A percentile compares a stretch with the other conserved stretches of the same genome.
phyloP scores from a whole-genome alignment of 176 grass and related monocot genomes.

The Hordeum vulgare region DNA sequence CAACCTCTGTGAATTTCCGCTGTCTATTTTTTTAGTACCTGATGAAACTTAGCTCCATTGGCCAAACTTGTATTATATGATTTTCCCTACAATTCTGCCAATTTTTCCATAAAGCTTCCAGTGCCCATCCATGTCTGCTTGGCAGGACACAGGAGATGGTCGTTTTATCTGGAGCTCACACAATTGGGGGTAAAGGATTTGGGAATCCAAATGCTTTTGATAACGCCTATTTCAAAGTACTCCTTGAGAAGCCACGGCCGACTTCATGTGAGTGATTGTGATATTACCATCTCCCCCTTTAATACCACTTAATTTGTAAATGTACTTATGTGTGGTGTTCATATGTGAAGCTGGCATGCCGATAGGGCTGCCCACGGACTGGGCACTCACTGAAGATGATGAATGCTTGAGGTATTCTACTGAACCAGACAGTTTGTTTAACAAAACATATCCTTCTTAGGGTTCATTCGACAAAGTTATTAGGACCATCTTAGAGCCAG shows the following conservation, averaged over 20 bases:
- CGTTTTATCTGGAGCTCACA: constrained; percentile 83
- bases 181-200: constrained; percentile 86
- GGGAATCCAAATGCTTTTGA: constrained; percentile 64
- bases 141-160: constrained; percentile 65
- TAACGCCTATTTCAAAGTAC: constrained; percentile 79
- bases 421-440: not conserved
- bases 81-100: not conserved
- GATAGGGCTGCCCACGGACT: constrained; percentile 68
- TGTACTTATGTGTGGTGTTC: constrained; percentile 3
- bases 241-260: constrained; percentile 68
- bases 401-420: constrained; percentile 70
- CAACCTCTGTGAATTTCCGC: not conserved
- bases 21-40: not conserved
- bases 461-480: not conserved
- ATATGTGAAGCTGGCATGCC: constrained; percentile 62
- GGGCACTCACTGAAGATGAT: constrained; percentile 75
- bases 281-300: not conserved
- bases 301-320: not conserved
- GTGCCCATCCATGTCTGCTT: not conserved
- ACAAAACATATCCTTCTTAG: not conserved
- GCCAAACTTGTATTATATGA: not conserved
- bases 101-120: not conserved
- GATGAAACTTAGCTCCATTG: not conserved
- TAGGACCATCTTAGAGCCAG: not conserved
- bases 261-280: constrained; percentile 47